Conservation (phyloP, 768 basidiomycete genomes). For the Pleurotus eryngii region DNA sequence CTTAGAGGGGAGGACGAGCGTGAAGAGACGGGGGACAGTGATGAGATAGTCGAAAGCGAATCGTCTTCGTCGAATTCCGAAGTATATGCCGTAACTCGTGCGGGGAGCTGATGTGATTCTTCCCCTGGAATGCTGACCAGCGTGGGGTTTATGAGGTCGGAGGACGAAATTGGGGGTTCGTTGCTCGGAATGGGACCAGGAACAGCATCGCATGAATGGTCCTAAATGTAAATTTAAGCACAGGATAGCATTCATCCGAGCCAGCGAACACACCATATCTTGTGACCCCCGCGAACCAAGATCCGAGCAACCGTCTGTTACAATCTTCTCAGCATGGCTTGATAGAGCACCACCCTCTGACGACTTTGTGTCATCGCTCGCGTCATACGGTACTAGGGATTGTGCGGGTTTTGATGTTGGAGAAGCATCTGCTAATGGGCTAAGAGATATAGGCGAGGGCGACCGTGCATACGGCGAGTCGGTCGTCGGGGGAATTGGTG, state of each 20-base stretch:
- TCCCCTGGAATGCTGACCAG: not conserved
- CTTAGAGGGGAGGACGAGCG: not conserved
- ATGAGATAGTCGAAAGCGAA: slow-evolving; percentile 1
- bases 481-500: slow-evolving; percentile 12
- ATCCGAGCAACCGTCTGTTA: not conserved
- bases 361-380: not conserved
- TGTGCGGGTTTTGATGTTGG: too few species aligned
- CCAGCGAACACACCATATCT: not conserved
- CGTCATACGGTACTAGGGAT: not conserved
- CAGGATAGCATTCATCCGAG: not conserved
- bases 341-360: not conserved
- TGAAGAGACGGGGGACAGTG: slow-evolving; percentile 1
- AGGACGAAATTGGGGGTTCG: not conserved
- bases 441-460: too few species aligned
- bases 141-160: not conserved
- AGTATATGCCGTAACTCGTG: not conserved
- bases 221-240: not conserved
- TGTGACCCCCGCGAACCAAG: slow-evolving; percentile 1
- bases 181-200: too few species aligned
- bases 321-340: not conserved
- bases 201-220: too few species aligned
- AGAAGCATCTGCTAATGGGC: too few species aligned
- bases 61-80: not conserved
- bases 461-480: too few species aligned
- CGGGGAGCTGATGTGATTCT: not conserved